Evolutionary conservation across 169 alveolate species (phyloP).

Genomic region (Plasmodium reichenowi): DNA sequence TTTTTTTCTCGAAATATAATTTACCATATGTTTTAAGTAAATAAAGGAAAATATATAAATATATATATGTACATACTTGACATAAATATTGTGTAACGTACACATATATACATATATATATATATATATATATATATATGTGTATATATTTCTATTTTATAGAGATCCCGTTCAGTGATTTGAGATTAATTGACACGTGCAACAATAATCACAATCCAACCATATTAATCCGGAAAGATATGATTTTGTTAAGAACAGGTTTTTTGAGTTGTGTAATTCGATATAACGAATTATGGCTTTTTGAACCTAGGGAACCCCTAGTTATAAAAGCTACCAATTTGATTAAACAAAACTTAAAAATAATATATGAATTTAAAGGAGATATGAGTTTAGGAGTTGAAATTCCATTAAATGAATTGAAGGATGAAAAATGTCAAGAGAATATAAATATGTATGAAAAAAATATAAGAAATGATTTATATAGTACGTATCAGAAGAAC

Average conservation of each 20-base stretch:
- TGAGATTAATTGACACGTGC: slow-evolving; percentile 41
- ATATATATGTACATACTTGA: neutral
- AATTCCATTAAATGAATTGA: no score
- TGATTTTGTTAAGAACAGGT: slow-evolving; percentile 53
- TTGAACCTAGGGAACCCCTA: slow-evolving; percentile 38
- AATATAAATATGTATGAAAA: no score
- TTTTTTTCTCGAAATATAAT: slow-evolving; percentile 41
- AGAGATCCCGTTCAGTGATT: slow-evolving; percentile 64
- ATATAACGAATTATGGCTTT: slow-evolving; percentile 46
- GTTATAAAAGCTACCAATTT: slow-evolving; percentile 42
- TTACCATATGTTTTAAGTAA: slow-evolving; percentile 60
- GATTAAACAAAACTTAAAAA: slow-evolving; percentile 30
- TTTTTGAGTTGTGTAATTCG: slow-evolving; percentile 62
- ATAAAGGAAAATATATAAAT: neutral
- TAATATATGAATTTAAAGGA: neutral
- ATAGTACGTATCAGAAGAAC: no score
- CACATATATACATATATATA: neutral
- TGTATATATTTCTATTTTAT: neutral
- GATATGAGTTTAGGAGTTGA: neutral
- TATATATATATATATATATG: neutral
- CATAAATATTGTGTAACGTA: neutral
- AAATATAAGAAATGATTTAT: no score
- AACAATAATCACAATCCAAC: slow-evolving; percentile 70
- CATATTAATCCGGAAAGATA: slow-evolving; percentile 33
- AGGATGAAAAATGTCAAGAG: no score